Conservation (phyloP, 139 green algal species). For the Zygnema circumcarinatum region DNA sequence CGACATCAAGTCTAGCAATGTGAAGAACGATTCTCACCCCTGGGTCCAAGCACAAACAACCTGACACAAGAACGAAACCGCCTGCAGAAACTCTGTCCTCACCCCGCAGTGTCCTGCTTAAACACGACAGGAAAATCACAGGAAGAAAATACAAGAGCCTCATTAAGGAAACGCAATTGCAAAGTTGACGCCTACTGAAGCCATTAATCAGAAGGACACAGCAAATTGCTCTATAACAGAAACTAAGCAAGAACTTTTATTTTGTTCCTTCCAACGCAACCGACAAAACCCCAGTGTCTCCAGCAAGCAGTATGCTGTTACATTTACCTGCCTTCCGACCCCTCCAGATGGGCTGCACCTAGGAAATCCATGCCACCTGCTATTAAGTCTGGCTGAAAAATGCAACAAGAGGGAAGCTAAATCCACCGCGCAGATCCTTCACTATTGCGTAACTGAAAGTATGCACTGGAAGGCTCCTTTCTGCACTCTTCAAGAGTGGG, state of each 20-base stretch:
- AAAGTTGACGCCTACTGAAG: too few species aligned
- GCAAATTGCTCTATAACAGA: background rate
- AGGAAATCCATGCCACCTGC: background rate
- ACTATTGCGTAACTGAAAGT: too few species aligned
- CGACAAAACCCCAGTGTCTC: background rate
- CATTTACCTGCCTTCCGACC: background rate
- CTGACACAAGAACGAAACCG: slow-evolving; percentile 12
- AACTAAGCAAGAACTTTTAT: background rate
- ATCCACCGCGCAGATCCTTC: too few species aligned
- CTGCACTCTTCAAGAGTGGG: too few species aligned
- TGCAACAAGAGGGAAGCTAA: too few species aligned
- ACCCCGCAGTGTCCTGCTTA: background rate
- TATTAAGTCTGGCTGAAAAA: background rate
- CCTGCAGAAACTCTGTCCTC: slow-evolving; percentile 12
- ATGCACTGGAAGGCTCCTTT: too few species aligned
- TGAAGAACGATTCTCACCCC: background rate
- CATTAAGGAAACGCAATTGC: background rate
- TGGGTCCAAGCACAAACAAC: slow-evolving; percentile 10
- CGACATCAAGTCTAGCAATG: background rate
- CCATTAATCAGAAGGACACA: background rate
- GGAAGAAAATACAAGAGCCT: background rate
- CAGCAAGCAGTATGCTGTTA: background rate
- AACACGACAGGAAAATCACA: background rate
- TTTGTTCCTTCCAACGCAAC: too few species aligned
- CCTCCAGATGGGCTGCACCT: background rate